Conservation (phyloP, 306 rosid species). For the Coriaria nepalensis region DNA sequence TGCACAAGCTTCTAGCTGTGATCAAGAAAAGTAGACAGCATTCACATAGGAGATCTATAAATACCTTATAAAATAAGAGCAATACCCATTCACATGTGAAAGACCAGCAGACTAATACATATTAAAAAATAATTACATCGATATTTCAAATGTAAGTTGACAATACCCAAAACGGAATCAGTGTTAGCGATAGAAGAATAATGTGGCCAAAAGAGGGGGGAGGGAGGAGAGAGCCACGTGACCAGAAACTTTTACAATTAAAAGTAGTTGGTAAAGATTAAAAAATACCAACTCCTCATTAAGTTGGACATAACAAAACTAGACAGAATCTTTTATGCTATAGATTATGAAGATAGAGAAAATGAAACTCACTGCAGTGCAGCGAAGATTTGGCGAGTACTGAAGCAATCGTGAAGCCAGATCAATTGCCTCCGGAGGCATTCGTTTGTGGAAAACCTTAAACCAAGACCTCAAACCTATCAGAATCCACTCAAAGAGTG, state of each 20-base stretch:
- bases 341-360: background rate
- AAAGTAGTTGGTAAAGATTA: no score
- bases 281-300: no score
- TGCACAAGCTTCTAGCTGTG: conserved; percentile 87
- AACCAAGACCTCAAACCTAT: conserved; percentile 3
- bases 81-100: no score
- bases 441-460: conserved; percentile 84
- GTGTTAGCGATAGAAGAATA: no score
- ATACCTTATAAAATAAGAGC: background rate
- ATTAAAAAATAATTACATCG: no score
- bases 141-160: no score
- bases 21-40: conserved; percentile 17
- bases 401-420: conserved; percentile 85
- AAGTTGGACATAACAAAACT: background rate
- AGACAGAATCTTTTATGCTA: background rate
- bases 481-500: background rate
- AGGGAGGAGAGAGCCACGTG: no score
- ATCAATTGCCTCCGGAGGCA: conserved; percentile 98
- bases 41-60: conserved; percentile 3
- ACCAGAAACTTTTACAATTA: no score
- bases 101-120: no score
- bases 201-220: no score
- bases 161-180: background rate
- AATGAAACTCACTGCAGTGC: conserved; percentile 68
- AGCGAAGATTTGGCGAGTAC: conserved; percentile 90